A percentile compares a stretch with the other conserved stretches of the same genome.
Evolutionary conservation across 2,329 filamentous ascomycete genomes (phyloP).

Genomic region (Eurotiales sp.): DNA sequence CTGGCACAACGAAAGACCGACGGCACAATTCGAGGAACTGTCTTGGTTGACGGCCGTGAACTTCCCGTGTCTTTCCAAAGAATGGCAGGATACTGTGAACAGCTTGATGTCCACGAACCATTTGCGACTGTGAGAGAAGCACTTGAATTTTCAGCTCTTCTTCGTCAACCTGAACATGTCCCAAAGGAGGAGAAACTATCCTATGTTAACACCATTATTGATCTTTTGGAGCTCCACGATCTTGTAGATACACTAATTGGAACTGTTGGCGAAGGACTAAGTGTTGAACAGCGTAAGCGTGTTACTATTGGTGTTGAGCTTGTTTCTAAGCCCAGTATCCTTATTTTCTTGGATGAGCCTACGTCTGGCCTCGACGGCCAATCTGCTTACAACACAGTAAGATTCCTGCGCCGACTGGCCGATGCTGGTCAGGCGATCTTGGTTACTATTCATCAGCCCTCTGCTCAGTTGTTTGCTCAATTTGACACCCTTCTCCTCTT

Average conservation of each 20-base stretch:
- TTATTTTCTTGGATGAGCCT: slow-evolving; percentile 60
- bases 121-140: slow-evolving; percentile 63
- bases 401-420: slow-evolving; percentile 54
- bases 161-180: slow-evolving; percentile 58
- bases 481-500: slow-evolving; percentile 54
- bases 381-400: slow-evolving; percentile 54
- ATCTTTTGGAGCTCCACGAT: slow-evolving; percentile 61
- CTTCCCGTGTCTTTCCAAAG: slow-evolving; percentile 60
- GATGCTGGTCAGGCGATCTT: slow-evolving; percentile 55
- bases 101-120: slow-evolving; percentile 61
- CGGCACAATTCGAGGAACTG: slow-evolving; percentile 60
- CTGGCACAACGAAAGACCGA: slow-evolving; percentile 63
- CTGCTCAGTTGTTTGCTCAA: slow-evolving; percentile 49
- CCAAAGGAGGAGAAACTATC: slow-evolving; percentile 60
- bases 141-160: slow-evolving; percentile 60
- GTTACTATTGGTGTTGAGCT: slow-evolving; percentile 33
- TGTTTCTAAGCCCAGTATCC: slow-evolving; percentile 42
- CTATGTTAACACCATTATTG: slow-evolving; percentile 63
- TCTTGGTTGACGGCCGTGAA: slow-evolving; percentile 57
- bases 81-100: slow-evolving; percentile 62
- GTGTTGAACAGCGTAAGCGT: slow-evolving; percentile 47
- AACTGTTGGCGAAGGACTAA: slow-evolving; percentile 55
- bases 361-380: slow-evolving; percentile 54
- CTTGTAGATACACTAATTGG: slow-evolving; percentile 65
- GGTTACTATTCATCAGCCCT: slow-evolving; percentile 54